A percentile compares a stretch with the other conserved stretches of the same genome.
Conservation (phyloP, 2,329 filamentous ascomycete genomes). For the Colletotrichum limetticola region DNA sequence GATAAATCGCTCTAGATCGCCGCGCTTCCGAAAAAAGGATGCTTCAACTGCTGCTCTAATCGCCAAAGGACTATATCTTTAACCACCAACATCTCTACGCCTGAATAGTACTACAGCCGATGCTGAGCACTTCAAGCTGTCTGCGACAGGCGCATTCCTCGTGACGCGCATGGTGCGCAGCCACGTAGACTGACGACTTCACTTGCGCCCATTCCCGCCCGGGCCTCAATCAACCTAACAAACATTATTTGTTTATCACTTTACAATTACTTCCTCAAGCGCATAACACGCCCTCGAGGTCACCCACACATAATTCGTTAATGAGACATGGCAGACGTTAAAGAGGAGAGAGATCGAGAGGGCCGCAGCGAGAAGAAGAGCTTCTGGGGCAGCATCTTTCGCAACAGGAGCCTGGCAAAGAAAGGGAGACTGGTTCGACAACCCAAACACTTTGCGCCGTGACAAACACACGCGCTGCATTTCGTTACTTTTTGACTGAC, state of each 20-base stretch:
- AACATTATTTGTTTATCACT: constrained; percentile 9
- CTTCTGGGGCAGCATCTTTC: constrained; percentile 61
- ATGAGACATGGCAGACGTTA: constrained; percentile 46
- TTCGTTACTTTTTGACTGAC: background rate
- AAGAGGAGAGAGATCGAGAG: constrained; percentile 35
- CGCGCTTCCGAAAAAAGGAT: background rate
- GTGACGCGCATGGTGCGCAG: constrained; percentile 33
- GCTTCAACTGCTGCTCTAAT: constrained; percentile 1
- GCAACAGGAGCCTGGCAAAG: constrained; percentile 56
- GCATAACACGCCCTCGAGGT: background rate
- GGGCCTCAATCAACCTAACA: background rate
- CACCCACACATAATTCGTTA: constrained; percentile 1
- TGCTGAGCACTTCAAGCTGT: constrained; percentile 20
- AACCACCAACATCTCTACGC: background rate
- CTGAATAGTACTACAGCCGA: constrained; percentile 8
- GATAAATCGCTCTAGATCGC: background rate
- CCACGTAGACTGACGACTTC: constrained; percentile 35
- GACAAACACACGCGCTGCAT: constrained; percentile 8
- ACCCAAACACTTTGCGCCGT: constrained; percentile 32
- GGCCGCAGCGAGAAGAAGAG: constrained; percentile 52
- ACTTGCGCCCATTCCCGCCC: constrained; percentile 13
- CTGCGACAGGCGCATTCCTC: constrained; percentile 37
- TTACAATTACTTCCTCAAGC: background rate
- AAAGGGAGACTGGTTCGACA: constrained; percentile 48
- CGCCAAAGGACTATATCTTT: background rate